Conservation (phyloP, 1,284 basidiomycete species). For the Ceratobasidium sp. region DNA sequence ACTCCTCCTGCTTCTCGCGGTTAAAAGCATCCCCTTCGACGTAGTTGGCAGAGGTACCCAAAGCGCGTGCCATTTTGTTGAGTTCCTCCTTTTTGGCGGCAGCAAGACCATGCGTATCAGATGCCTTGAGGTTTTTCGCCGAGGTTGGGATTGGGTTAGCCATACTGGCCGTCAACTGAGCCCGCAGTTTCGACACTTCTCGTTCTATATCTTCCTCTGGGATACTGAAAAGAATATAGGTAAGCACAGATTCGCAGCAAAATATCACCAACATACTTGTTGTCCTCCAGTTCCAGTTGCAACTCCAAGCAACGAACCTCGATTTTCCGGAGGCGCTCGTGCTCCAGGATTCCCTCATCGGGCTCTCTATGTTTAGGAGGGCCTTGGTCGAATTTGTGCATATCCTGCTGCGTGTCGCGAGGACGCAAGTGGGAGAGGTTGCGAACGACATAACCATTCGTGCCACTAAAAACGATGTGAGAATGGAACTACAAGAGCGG, state of each 20-base stretch:
- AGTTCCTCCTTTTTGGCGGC: slow-evolving; percentile 87
- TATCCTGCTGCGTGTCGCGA: slow-evolving; percentile 67
- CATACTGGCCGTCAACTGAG: slow-evolving; percentile 69
- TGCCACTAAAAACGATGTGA: slow-evolving; percentile 66
- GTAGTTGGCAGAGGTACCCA: slow-evolving; percentile 84
- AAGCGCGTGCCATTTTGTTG: slow-evolving; percentile 80
- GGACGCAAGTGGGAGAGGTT: slow-evolving; percentile 84
- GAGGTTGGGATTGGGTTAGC: slow-evolving; percentile 54
- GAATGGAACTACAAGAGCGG: not conserved
- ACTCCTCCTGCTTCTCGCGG: slow-evolving; percentile 85
- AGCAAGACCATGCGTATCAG: slow-evolving; percentile 87
- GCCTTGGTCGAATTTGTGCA: slow-evolving; percentile 65
- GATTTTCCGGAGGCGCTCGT: slow-evolving; percentile 91
- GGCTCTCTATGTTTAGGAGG: slow-evolving; percentile 90
- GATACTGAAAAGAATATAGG: slow-evolving; percentile 55
- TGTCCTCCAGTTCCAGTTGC: slow-evolving; percentile 88
- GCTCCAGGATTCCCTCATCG: slow-evolving; percentile 93
- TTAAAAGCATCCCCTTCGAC: slow-evolving; percentile 90
- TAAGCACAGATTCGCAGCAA: not conserved
- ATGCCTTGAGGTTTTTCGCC: slow-evolving; percentile 67
- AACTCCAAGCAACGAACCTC: slow-evolving; percentile 94
- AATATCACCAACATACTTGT: slow-evolving; percentile 64
- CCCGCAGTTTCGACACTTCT: slow-evolving; percentile 77
- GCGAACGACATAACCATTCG: slow-evolving; percentile 92
- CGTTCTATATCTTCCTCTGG: slow-evolving; percentile 83